A percentile compares a stretch with the other conserved stretches of the same genome.
These are phyloP conservation scores for Arachnomyces sp. DNA, from an alignment of 2,329 filamentous ascomycete genomes.

Conservation along the genomic window DNA sequence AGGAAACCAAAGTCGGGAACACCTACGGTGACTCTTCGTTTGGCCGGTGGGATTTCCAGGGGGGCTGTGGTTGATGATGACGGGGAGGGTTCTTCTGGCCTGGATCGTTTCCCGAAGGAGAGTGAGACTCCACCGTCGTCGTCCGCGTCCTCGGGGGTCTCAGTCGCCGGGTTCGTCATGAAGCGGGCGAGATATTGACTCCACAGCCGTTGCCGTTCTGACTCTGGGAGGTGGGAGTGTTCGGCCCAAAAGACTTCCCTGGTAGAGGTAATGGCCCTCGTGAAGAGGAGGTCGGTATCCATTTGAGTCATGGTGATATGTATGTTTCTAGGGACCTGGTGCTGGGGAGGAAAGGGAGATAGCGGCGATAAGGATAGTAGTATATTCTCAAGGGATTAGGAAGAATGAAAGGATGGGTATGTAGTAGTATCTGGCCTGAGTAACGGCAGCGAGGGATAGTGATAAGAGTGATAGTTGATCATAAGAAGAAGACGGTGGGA, in stretches of 20 bases:
- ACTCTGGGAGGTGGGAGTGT: slow-evolving; percentile 33
- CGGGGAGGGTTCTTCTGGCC: slow-evolving; percentile 33
- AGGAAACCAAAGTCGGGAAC: slow-evolving; percentile 30
- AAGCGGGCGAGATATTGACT: slow-evolving; percentile 31
- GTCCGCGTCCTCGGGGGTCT: slow-evolving; percentile 13
- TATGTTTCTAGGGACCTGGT: slow-evolving; percentile 8
- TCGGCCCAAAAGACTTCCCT: slow-evolving; percentile 35
- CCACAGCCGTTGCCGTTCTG: slow-evolving; percentile 34
- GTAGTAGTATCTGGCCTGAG: too few relatives aligned
- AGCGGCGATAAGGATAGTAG: neutral
- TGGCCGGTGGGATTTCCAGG: slow-evolving; percentile 31
- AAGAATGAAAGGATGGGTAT: neutral
- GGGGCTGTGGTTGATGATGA: slow-evolving; percentile 29
- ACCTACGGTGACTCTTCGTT: slow-evolving; percentile 41
- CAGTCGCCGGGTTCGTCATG: slow-evolving; percentile 20
- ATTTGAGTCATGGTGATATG: slow-evolving; percentile 26
- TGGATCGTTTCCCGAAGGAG: slow-evolving; percentile 33
- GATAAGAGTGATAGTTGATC: too few relatives aligned
- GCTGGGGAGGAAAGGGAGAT: slow-evolving; percentile 16
- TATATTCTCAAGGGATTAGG: neutral
- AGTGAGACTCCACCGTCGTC: slow-evolving; percentile 17
- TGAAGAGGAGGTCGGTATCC: slow-evolving; percentile 32
- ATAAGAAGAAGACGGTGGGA: too few relatives aligned
- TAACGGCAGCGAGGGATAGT: too few relatives aligned
- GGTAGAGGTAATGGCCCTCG: slow-evolving; percentile 33